phyloP scores from a whole-genome alignment of 805 yeast species.

The Torulaspora gathmanii region DNA sequence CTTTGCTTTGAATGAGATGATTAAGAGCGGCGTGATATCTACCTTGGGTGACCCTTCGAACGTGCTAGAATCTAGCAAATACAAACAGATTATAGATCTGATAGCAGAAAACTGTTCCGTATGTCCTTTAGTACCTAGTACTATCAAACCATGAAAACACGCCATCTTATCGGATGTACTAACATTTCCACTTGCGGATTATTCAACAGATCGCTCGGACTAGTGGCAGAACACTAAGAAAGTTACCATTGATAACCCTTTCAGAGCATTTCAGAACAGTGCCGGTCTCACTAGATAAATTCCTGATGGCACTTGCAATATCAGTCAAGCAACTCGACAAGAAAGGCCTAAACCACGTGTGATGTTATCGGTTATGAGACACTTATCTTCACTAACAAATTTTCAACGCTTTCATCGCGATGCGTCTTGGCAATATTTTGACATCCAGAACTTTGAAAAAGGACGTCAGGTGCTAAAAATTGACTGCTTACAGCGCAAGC shows the following conservation, averaged over 20 bases:
- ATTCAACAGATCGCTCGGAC: conserved; percentile 17
- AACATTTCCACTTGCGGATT: conserved; percentile 3
- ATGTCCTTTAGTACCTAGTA: conserved; percentile 15
- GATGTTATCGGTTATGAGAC: not conserved
- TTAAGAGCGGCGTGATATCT: conserved; percentile 15
- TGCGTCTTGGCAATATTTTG: not conserved
- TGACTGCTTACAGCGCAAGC: too few species aligned
- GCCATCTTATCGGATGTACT: not conserved
- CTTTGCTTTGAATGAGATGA: conserved; percentile 29
- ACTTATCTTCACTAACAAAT: not conserved
- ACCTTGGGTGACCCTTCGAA: conserved; percentile 1
- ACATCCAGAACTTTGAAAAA: not conserved
- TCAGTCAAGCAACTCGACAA: conserved; percentile 6
- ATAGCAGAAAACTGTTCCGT: conserved; percentile 27
- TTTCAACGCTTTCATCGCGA: conserved; percentile 4
- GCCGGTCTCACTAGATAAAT: conserved; percentile 26
- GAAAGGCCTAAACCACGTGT: conserved; percentile 8
- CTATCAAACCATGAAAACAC: too few species aligned
- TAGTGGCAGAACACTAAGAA: conserved; percentile 33
- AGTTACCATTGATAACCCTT: conserved; percentile 29
- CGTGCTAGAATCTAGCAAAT: conserved; percentile 5
- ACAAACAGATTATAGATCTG: conserved; percentile 12
- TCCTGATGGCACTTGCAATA: conserved; percentile 26
- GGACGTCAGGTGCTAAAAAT: not conserved
- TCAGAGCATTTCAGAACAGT: conserved; percentile 27